phyloP scores from a whole-genome alignment of 208 protist species.

The Wallacemonas sp. region DNA sequence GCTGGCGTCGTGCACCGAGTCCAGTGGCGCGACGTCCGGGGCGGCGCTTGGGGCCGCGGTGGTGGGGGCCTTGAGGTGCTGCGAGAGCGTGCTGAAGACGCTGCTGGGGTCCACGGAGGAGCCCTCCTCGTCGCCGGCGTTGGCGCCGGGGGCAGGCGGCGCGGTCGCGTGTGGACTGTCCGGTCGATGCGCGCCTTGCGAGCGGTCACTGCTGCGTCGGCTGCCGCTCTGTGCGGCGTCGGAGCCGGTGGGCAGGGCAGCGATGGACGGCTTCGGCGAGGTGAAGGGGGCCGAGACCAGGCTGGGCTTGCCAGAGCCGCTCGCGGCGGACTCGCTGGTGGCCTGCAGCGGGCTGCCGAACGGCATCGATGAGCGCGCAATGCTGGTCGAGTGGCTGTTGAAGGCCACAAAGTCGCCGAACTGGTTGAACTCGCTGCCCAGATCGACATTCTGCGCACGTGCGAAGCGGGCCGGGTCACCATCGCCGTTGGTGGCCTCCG shows the following conservation, averaged over 20 bases:
- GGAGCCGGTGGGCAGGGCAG: not conserved
- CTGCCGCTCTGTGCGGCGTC: too few relatives aligned
- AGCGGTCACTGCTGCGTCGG: not conserved
- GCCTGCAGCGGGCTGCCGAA: slow-evolving; percentile 18
- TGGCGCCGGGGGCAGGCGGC: not conserved
- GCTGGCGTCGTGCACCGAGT: not conserved
- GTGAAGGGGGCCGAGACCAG: slow-evolving; percentile 3
- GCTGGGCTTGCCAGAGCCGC: not conserved
- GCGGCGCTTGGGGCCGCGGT: not conserved
- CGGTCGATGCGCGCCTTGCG: not conserved
- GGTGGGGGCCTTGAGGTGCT: slow-evolving; percentile 46
- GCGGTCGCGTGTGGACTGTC: not conserved
- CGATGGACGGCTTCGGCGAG: slow-evolving; percentile 9
- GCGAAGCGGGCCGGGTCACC: slow-evolving; percentile 3
- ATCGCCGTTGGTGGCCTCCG: slow-evolving; percentile 3
- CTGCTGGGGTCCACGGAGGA: slow-evolving; percentile 50
- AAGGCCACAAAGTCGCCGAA: slow-evolving; percentile 53
- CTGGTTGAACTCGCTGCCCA: slow-evolving; percentile 29
- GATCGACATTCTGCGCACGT: slow-evolving; percentile 1
- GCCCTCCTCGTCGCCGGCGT: slow-evolving; percentile 23
- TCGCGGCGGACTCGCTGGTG: not conserved
- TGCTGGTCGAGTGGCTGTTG: slow-evolving; percentile 9
- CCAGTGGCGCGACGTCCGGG: not conserved
- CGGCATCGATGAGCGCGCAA: slow-evolving; percentile 1
- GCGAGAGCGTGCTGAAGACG: slow-evolving; percentile 83